Base-by-base conservation (phyloP, 768 basidiomycete species). In the Wakefieldia striispora region DNA sequence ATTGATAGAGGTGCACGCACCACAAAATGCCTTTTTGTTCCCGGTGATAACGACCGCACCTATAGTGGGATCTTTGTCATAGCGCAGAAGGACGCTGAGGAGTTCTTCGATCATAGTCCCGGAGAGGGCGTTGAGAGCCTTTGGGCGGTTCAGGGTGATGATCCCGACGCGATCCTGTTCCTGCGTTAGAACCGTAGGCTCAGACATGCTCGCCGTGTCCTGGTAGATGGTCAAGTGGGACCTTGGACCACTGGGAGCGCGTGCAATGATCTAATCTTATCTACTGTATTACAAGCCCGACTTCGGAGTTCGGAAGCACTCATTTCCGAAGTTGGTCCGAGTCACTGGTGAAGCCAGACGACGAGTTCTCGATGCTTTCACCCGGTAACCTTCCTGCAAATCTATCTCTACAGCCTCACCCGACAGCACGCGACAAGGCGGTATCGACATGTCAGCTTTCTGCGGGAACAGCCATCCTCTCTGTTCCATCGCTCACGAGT, bases 1-100 rank as follows among this genome's bases (percentile, higher is more conserved):
- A n/a, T n/a, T n/a, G n/a, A n/a, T n/a, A n/a, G n/a, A n/a, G 3
- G 4, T 14, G 8, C 11, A 31, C 58, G 35, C 41, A 60, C 56
- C 53, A 27, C 53, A 56, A 65, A 98, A 97, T 1, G 91, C 93
- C 66, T 78, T 87, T 52, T 86, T 86, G 31, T 83, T 88, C 1
- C 95, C 95, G 0, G 93, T 97, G 49, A 98, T 64, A n/a, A 98
- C 91, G 56, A 97, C 80, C 1, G 91, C 91, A 45, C 90, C 82
- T 47, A 95, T 73, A 2, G 72, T 64, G 20, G 80, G 76, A 65
- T 95, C 90, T 17, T 65, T 70, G 57, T 94, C 88, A 14, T 84
- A 81, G 33, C 77, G 75, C 29, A 66, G 73, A 29, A 95, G 69
- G 6, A 91, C 91, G 16, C 77, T 69, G 64, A 94, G 91, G 37